Percentiles rank a stretch among this genome's conserved stretches.
These are phyloP conservation scores for Cystobasidiopsis lactophilus DNA, from an alignment of 768 basidiomycete genomes.

Conservation along the genomic window DNA sequence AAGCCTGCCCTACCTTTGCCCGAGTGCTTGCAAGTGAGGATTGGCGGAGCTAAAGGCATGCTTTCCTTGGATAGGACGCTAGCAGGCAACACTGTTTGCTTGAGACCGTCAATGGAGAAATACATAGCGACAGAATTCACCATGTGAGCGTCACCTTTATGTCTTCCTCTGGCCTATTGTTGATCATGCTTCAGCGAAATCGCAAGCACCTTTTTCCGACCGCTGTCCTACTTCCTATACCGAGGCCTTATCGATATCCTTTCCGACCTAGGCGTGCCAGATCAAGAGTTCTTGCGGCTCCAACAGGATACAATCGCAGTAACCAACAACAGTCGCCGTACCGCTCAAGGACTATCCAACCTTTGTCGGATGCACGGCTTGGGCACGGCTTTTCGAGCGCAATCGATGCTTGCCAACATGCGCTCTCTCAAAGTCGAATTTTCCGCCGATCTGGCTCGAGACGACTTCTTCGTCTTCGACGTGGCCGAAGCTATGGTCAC, in stretches of 20 bases:
- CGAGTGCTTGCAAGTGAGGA: constrained; percentile 21
- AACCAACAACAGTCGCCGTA: too few species aligned
- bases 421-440: constrained; percentile 28
- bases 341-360: too few species aligned
- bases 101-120: constrained; percentile 47
- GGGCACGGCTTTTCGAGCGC: constrained; percentile 29
- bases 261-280: constrained; percentile 36
- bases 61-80: constrained; percentile 38
- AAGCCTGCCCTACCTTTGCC: too few species aligned
- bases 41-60: constrained; percentile 28
- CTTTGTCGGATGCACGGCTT: too few species aligned
- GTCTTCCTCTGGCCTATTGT: constrained; percentile 20
- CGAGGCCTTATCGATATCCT: constrained; percentile 43
- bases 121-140: constrained; percentile 31
- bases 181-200: constrained; percentile 30
- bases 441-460: constrained; percentile 19
- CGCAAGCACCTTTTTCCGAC: constrained; percentile 40
- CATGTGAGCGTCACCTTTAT: background rate
- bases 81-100: constrained; percentile 31
- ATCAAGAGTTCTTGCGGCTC: background rate
- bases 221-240: constrained; percentile 22
- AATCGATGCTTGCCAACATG: constrained; percentile 30
- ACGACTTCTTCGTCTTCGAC: constrained; percentile 33
- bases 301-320: background rate
- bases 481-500: constrained; percentile 41